Conservation (phyloP, 129 eudicot species). For the carrot (Daucus carota) region DNA sequence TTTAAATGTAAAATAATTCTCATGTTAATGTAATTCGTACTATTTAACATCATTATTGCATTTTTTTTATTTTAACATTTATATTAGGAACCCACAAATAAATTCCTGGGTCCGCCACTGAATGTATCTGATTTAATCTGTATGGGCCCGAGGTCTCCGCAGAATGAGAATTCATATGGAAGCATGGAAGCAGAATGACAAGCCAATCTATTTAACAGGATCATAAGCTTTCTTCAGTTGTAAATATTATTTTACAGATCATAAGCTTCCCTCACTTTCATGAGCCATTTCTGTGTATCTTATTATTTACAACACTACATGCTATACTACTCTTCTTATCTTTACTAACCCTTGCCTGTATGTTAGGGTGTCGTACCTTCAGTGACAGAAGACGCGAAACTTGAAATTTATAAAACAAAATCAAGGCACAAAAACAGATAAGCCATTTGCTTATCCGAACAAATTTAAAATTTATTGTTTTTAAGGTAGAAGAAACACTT, state of each 20-base stretch:
- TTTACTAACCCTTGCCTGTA: slow-evolving; percentile 43
- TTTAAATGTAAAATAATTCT: too few species aligned
- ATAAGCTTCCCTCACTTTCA: slow-evolving; percentile 39
- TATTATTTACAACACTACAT: slow-evolving; percentile 17
- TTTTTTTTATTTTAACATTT: too few species aligned
- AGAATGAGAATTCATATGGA: too few species aligned
- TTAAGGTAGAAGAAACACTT: not conserved
- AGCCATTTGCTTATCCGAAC: not conserved
- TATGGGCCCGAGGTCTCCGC: too few species aligned
- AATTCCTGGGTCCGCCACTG: too few species aligned
- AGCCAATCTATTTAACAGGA: not conserved
- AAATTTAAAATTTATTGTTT: too few species aligned
- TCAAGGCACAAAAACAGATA: not conserved
- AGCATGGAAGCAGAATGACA: too few species aligned
- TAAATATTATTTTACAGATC: not conserved
- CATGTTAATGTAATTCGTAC: too few species aligned
- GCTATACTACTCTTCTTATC: slow-evolving; percentile 28
- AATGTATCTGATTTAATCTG: too few species aligned
- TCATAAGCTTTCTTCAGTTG: not conserved
- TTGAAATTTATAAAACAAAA: slow-evolving; percentile 55
- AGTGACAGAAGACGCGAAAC: slow-evolving; percentile 88
- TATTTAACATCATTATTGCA: too few species aligned
- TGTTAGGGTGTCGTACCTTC: slow-evolving; percentile 78
- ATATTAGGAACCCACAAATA: too few species aligned
- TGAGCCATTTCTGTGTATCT: slow-evolving; percentile 70